Base-by-base conservation (phyloP, 345 rosid genomes). In the Sonneratia caseolaris region DNA sequence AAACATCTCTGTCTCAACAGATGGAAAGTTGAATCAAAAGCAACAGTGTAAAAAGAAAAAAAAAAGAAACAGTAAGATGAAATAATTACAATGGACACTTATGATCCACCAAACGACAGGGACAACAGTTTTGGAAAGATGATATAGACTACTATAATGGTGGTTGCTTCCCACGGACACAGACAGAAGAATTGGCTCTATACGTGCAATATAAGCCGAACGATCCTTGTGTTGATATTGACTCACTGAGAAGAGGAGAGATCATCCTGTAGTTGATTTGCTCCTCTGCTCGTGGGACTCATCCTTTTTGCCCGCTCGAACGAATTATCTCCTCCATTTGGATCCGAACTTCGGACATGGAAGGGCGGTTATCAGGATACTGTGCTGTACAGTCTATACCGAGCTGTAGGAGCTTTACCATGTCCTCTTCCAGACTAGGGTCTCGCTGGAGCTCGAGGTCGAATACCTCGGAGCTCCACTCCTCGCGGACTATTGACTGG, bases 331-430 rank as follows among this genome's bases (percentile, higher is more conserved):
- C 89, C 71, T 85, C 85, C 19, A 85, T 83, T 56, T 74, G 83
- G 62, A 76, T 76, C 16, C 84, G 81, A 55, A 87, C 86, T 68
- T 83, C 92, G 4, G 82, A 62, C 82, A 89, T 89, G 66, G 83
- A 70, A 16, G 95, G 95, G 40, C 95, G 90, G 69, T 70, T 74
- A 59, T 89, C 90, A 0, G 95, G 95, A 76, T 82, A 88, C 64
- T 85, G 92, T 14, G 90, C 84, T 1, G 95, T 79, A 32, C 95
- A 89, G 68, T 87, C 87, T 64, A 89, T 73, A 22, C 85, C 92
- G 5, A 89, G 84, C 76, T 87, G 89, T 74, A 89, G 78, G 68
- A 87, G 85, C 76, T 87, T 84, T 76, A 82, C 90, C 95, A 89
- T 87, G 64, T 77, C 85, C 70, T 87, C 92, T 79, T 86, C 90